Evolutionary conservation across 2,329 filamentous ascomycete species (phyloP).

Genomic region (Ramularia collo-cygni): DNA sequence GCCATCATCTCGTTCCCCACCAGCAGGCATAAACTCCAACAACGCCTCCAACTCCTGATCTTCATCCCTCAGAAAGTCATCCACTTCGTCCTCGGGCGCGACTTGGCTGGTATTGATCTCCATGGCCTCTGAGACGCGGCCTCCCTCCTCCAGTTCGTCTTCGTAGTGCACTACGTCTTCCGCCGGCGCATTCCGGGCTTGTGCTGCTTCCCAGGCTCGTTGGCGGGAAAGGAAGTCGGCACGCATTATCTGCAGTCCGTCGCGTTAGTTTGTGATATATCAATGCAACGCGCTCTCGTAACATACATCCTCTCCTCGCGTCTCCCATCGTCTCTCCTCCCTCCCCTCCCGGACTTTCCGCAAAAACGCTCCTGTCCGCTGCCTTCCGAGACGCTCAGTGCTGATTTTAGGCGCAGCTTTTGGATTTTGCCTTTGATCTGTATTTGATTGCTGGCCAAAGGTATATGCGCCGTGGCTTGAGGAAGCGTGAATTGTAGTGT

Average conservation of each 20-base stretch:
- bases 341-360: conserved; percentile 46
- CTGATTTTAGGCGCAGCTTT: too few species aligned
- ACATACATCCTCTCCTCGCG: conserved; percentile 36
- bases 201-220: conserved; percentile 40
- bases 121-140: conserved; percentile 8
- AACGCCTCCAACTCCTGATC: conserved; percentile 41
- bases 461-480: too few species aligned
- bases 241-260: conserved; percentile 36
- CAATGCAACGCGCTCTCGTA: not conserved
- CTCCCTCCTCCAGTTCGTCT: conserved; percentile 12
- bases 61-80: conserved; percentile 37
- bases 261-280: not conserved
- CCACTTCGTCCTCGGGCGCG: conserved; percentile 29
- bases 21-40: conserved; percentile 36
- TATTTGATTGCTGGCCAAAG: too few species aligned
- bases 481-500: too few species aligned
- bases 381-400: conserved; percentile 44
- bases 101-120: conserved; percentile 7
- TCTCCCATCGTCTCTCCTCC: conserved; percentile 42
- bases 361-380: conserved; percentile 61
- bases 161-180: conserved; percentile 19
- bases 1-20: conserved; percentile 8
- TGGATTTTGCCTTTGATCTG: too few species aligned
- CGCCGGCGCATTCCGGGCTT: conserved; percentile 35
- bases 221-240: conserved; percentile 40